Percentiles rank a stretch among this genome's conserved stretches.
Conservation (phyloP, 106 monocot genomes). For the Platanthera guangdongensis region DNA sequence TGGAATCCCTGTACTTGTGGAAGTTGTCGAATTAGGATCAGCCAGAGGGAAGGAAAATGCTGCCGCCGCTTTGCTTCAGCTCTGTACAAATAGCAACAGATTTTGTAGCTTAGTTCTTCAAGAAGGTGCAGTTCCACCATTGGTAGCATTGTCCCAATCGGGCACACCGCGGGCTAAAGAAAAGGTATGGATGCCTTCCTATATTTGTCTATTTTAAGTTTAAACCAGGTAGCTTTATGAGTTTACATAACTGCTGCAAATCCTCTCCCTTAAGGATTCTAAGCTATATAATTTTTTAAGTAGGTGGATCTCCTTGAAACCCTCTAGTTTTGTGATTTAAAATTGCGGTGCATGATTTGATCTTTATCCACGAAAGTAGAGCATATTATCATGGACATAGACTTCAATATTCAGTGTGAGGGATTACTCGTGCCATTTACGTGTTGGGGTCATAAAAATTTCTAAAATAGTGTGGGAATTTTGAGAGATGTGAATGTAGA, state of each 20-base stretch:
- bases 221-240: slow-evolving; percentile 1
- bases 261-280: neutral
- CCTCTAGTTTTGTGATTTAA: too few relatives aligned
- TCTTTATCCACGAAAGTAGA: too few relatives aligned
- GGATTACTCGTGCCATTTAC: too few relatives aligned
- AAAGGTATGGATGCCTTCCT: slow-evolving; percentile 43
- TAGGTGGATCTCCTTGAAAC: too few relatives aligned
- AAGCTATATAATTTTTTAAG: too few relatives aligned
- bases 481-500: too few relatives aligned
- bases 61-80: slow-evolving; percentile 87
- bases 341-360: too few relatives aligned
- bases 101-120: slow-evolving; percentile 80
- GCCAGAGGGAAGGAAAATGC: slow-evolving; percentile 91
- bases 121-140: slow-evolving; percentile 89
- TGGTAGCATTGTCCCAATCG: slow-evolving; percentile 81
- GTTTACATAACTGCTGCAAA: neutral
- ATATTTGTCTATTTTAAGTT: neutral
- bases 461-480: too few relatives aligned
- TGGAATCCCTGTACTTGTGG: slow-evolving; percentile 82
- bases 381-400: too few relatives aligned
- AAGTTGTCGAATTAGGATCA: slow-evolving; percentile 94
- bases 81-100: slow-evolving; percentile 77
- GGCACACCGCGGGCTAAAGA: slow-evolving; percentile 90
- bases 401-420: too few relatives aligned
- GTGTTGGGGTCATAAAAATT: too few relatives aligned